Conservation (phyloP, 805 yeast species). For the Metschnikowia gelsemii region DNA sequence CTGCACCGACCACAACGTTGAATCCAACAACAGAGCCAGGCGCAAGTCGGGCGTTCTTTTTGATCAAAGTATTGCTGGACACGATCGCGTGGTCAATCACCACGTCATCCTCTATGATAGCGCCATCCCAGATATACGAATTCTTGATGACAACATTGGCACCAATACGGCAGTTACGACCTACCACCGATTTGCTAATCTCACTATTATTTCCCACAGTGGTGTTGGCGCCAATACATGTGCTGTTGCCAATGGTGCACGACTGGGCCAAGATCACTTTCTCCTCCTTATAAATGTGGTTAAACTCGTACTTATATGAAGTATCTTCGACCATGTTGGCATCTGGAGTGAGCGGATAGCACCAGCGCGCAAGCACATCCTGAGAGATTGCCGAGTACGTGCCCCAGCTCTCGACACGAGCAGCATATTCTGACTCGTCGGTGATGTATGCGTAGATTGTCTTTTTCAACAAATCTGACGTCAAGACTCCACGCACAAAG, state of each 20-base stretch:
- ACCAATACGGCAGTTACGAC: conserved; percentile 84
- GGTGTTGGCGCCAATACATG: conserved; percentile 79
- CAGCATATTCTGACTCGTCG: conserved; percentile 74
- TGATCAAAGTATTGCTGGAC: conserved; percentile 62
- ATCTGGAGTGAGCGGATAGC: conserved; percentile 89
- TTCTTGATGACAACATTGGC: conserved; percentile 66
- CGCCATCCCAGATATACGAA: conserved; percentile 87
- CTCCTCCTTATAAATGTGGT: conserved; percentile 85
- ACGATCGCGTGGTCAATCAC: conserved; percentile 63
- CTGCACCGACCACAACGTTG: conserved; percentile 62
- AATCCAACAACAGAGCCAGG: conserved; percentile 82
- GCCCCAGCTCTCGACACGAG: conserved; percentile 93
- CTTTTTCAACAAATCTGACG: conserved; percentile 86
- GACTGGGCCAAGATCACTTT: conserved; percentile 90
- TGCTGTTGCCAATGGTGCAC: conserved; percentile 77
- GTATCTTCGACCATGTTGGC: conserved; percentile 66
- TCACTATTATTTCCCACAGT: conserved; percentile 71
- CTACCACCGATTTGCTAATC: conserved; percentile 73
- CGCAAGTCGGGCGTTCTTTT: conserved; percentile 48
- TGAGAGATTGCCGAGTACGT: conserved; percentile 90
- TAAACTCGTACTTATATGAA: conserved; percentile 74
- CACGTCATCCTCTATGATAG: conserved; percentile 64
- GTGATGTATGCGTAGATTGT: conserved; percentile 87
- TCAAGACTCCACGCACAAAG: conserved; percentile 85
- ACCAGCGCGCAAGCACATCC: conserved; percentile 88